Evolutionary conservation across 768 basidiomycete genomes (phyloP), one percentile per base, ranked within the genome.

Genomic region (Suillus placidus): DNA sequence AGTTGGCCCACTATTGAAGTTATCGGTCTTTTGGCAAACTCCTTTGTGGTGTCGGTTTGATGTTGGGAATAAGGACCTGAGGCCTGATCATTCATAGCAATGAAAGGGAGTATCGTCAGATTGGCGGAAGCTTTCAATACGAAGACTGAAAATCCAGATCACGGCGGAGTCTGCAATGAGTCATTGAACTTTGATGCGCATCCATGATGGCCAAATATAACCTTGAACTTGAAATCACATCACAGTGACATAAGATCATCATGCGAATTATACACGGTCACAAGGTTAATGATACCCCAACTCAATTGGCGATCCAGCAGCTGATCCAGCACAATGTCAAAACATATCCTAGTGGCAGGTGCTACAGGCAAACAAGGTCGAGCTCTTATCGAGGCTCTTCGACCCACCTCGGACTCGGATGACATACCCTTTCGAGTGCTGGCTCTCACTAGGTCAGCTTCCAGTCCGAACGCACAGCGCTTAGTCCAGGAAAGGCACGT

Each of bases 301-400:
- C 26, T 42, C 18, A 5, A 6, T 58, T 23, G 57, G 9, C 16
- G 38, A 40, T 30, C 26, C 14, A 18, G 57, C 57, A 42, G 23
- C 40, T 38, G 23, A 40, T 14, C 4, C 26, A 38, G 8, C 18
- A 52, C 37, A 16, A 64, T 66, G 66, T 57, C 55, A 38, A 66
- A 62, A 52, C 54, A 67, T 12, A 73, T 80, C 26, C 73, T 81
- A 9, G 76, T 81, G 47, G 70, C 72, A 32, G 80, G 80, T 2
- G 79, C 80, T 12, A 81, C 80, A 18, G 80, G 80, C 16, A 74
- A 73, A 57, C 80, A 81, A 73, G 80, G 80, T 16, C 61, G 64
- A 35, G 74, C 80, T 1, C 58, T 81, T 30, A 76, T 81, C 58
- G 58, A 70, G 7, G 71, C 78, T 32, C 70, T 77, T 16, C 68